A percentile compares a stretch with the other conserved stretches of the same genome.
These are phyloP conservation scores for Bipolaris bicolor DNA, from an alignment of 2,329 filamentous ascomycete species.

Conservation along the genomic window DNA sequence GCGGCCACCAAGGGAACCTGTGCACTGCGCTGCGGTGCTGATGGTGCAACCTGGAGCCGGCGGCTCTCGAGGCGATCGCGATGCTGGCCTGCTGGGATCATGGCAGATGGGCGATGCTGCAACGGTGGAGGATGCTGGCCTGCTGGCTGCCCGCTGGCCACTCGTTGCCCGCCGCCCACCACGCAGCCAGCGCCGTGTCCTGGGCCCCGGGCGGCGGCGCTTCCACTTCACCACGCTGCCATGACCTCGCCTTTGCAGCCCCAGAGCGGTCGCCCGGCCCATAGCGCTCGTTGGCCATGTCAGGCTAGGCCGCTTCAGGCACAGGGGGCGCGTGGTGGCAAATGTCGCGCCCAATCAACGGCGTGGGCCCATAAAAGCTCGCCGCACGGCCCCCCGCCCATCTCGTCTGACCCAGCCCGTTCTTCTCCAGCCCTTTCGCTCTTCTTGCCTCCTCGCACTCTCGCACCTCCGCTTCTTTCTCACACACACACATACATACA, in stretches of 20 bases:
- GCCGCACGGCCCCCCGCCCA: conserved; percentile 12
- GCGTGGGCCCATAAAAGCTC: conserved; percentile 4
- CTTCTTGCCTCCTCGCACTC: conserved; percentile 24
- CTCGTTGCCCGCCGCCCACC: not conserved
- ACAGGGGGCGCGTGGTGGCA: conserved; percentile 14
- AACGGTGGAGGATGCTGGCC: not conserved
- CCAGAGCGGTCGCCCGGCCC: conserved; percentile 6
- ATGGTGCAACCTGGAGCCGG: too few relatives aligned
- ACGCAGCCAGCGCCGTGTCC: conserved; percentile 1
- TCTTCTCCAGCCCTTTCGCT: conserved; percentile 20
- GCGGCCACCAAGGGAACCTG: not conserved
- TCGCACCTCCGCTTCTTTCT: conserved; percentile 22
- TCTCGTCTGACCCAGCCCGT: conserved; percentile 16
- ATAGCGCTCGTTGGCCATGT: conserved; percentile 7
- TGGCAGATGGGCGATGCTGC: not conserved
- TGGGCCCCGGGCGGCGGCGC: conserved; percentile 1
- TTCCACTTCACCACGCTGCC: not conserved
- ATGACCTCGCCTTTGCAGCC: not conserved
- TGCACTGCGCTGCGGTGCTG: too few relatives aligned
- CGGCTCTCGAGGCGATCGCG: too few relatives aligned
- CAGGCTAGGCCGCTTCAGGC: conserved; percentile 6
- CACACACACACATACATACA: conserved; percentile 8
- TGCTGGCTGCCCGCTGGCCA: conserved; percentile 9
- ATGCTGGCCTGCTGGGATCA: not conserved
- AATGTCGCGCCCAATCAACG: conserved; percentile 11